Percentiles rank a stretch among this genome's conserved stretches.
These are phyloP conservation scores for Blastomyces parvus DNA, from an alignment of 2,329 filamentous ascomycete genomes.

Conservation along the genomic window DNA sequence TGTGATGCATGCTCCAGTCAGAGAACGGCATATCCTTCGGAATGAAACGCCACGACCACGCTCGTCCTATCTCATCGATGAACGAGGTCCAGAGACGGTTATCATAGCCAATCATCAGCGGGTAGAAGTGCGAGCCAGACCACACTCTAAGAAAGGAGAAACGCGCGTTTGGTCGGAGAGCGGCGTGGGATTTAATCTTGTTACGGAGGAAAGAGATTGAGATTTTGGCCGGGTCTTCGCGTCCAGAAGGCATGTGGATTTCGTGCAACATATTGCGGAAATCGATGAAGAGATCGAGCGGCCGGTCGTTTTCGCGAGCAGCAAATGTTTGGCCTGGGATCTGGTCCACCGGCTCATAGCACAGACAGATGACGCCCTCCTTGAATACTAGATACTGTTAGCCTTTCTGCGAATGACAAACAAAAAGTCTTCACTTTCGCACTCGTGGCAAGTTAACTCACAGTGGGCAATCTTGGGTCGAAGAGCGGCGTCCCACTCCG, in stretches of 20 bases:
- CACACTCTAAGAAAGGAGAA: slow-evolving; percentile 41
- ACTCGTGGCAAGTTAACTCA: slow-evolving; percentile 13
- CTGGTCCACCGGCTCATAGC: neutral
- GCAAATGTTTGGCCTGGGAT: slow-evolving; percentile 33
- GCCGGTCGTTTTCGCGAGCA: slow-evolving; percentile 29
- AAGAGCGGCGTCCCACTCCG: slow-evolving; percentile 34
- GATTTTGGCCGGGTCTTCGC: slow-evolving; percentile 28
- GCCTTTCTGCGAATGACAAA: neutral
- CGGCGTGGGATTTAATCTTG: slow-evolving; percentile 18
- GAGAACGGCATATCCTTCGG: slow-evolving; percentile 40
- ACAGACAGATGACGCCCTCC: slow-evolving; percentile 34
- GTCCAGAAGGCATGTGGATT: slow-evolving; percentile 19
- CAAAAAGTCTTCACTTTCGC: neutral
- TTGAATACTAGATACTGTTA: slow-evolving; percentile 32
- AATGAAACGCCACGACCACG: slow-evolving; percentile 42
- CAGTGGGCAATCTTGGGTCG: slow-evolving; percentile 36
- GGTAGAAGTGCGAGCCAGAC: slow-evolving; percentile 43
- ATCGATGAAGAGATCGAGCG: slow-evolving; percentile 39
- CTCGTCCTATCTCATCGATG: slow-evolving; percentile 35
- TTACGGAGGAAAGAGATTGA: slow-evolving; percentile 25
- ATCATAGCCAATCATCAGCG: slow-evolving; percentile 36
- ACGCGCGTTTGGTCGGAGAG: slow-evolving; percentile 18
- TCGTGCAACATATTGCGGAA: slow-evolving; percentile 23
- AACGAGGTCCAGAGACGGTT: slow-evolving; percentile 32
- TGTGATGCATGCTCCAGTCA: slow-evolving; percentile 39